phyloP scores from a whole-genome alignment of 352 stramenopile genomes.

The Phytophthora macrochlamydospora region DNA sequence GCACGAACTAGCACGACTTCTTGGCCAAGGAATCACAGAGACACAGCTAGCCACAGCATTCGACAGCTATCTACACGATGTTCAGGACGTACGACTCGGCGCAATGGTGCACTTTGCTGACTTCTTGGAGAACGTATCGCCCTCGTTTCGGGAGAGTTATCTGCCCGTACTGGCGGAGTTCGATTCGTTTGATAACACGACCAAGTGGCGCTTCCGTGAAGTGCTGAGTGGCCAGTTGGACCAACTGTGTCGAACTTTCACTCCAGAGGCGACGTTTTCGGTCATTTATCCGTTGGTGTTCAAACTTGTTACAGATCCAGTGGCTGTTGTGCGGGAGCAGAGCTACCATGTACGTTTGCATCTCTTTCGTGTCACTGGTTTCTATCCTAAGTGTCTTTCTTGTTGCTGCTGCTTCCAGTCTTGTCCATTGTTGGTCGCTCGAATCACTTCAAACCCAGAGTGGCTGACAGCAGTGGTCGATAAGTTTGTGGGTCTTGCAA shows the following conservation, averaged over 20 bases:
- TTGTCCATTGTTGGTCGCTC: slow-evolving; percentile 65
- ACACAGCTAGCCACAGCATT: slow-evolving; percentile 81
- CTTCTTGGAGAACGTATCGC: slow-evolving; percentile 79
- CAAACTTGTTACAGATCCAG: slow-evolving; percentile 77
- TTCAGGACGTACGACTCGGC: slow-evolving; percentile 82
- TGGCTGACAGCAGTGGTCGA: slow-evolving; percentile 55
- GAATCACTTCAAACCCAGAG: slow-evolving; percentile 46
- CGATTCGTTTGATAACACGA: slow-evolving; percentile 65
- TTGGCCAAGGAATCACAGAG: slow-evolving; percentile 84
- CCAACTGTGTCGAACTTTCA: slow-evolving; percentile 76
- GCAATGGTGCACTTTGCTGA: slow-evolving; percentile 87
- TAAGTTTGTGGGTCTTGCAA: slow-evolving; percentile 57
- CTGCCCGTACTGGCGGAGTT: slow-evolving; percentile 78
- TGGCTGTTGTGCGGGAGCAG: slow-evolving; percentile 72
- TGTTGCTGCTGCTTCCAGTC: slow-evolving; percentile 30
- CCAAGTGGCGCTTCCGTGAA: slow-evolving; percentile 87
- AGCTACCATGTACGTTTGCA: slow-evolving; percentile 56
- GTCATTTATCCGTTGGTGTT: slow-evolving; percentile 80
- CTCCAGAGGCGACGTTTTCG: slow-evolving; percentile 66
- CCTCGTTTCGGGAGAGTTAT: slow-evolving; percentile 78
- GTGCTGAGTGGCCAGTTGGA: slow-evolving; percentile 77
- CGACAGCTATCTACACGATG: slow-evolving; percentile 83
- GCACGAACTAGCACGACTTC: slow-evolving; percentile 85
- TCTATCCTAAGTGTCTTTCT: too few relatives aligned
- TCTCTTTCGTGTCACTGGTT: slow-evolving; percentile 6